phyloP scores from a whole-genome alignment of 2,329 filamentous ascomycete genomes.

The Chaetomium strumarium region DNA sequence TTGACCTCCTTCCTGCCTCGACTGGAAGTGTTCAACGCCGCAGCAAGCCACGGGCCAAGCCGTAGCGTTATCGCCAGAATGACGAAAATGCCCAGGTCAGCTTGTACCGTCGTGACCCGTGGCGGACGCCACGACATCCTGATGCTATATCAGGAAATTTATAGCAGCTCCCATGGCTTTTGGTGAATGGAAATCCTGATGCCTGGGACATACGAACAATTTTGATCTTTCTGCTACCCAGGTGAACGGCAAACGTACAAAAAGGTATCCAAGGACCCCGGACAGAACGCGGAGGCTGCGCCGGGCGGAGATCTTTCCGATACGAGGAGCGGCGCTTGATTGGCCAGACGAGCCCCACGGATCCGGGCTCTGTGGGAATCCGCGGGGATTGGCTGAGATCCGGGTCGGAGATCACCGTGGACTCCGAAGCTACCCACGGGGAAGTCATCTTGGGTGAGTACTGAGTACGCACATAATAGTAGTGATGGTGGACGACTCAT shows the following conservation, averaged over 20 bases:
- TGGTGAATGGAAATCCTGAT: not conserved
- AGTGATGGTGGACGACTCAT: no score
- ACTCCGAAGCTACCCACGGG: no score
- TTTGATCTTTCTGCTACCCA: no score
- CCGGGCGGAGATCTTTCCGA: conserved; percentile 1
- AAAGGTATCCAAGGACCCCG: not conserved
- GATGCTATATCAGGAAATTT: not conserved
- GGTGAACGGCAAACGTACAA: not conserved
- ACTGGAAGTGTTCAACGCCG: no score
- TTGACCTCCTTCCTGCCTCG: no score
- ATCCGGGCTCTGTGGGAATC: not conserved
- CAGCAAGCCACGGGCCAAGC: no score
- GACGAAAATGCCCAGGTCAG: no score
- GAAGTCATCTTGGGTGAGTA: not conserved
- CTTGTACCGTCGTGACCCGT: no score
- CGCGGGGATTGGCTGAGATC: not conserved
- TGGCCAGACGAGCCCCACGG: not conserved
- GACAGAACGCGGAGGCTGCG: conserved; percentile 3
- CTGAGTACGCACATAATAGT: not conserved
- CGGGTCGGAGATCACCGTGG: no score
- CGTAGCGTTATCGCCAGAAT: no score
- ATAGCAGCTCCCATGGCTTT: not conserved
- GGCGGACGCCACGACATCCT: not conserved
- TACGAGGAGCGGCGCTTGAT: conserved; percentile 4
- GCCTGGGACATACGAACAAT: not conserved